Evolutionary conservation across 768 basidiomycete genomes (phyloP).

Genomic region (Suillus tomentosus): DNA sequence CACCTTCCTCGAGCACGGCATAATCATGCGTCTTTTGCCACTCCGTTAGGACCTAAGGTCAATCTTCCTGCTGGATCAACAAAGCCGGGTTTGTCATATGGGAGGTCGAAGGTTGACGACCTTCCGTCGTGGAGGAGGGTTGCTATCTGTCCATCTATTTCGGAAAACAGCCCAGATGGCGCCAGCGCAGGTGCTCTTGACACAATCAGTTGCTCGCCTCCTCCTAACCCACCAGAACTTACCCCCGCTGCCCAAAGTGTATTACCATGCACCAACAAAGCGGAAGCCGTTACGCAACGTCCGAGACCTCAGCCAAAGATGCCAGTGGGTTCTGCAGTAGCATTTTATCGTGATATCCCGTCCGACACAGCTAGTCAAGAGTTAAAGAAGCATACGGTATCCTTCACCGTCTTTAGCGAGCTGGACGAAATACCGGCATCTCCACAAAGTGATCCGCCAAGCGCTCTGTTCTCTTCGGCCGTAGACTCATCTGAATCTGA

Average conservation of each 20-base stretch:
- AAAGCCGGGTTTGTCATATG: conserved; percentile 19
- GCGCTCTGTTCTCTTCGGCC: conserved; percentile 28
- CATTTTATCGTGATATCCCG: conserved; percentile 68
- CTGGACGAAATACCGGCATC: conserved; percentile 43
- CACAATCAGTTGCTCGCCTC: conserved; percentile 68
- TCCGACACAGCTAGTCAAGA: conserved; percentile 52
- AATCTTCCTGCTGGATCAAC: conserved; percentile 37
- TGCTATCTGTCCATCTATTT: conserved; percentile 14
- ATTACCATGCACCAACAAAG: conserved; percentile 19
- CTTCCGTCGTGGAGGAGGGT: conserved; percentile 43
- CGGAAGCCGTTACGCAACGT: conserved; percentile 37
- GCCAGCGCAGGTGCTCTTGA: conserved; percentile 36
- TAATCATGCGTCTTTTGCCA: conserved; percentile 10
- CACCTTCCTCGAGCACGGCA: conserved; percentile 33
- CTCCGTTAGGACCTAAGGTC: conserved; percentile 34
- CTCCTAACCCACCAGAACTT: conserved; percentile 44
- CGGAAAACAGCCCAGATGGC: conserved; percentile 19
- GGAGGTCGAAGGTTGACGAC: conserved; percentile 38
- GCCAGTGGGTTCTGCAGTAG: conserved; percentile 71
- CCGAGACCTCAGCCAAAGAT: conserved; percentile 65
- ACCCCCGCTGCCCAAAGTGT: conserved; percentile 39
- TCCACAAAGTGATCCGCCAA: conserved; percentile 22
- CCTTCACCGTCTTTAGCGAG: conserved; percentile 81
- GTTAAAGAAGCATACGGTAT: conserved; percentile 51
- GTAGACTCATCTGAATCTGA: conserved; percentile 15